Evolutionary conservation across 768 basidiomycete species (phyloP), one percentile per base, ranked within the genome.

Genomic region (Boletus rufocinnamomeus): DNA sequence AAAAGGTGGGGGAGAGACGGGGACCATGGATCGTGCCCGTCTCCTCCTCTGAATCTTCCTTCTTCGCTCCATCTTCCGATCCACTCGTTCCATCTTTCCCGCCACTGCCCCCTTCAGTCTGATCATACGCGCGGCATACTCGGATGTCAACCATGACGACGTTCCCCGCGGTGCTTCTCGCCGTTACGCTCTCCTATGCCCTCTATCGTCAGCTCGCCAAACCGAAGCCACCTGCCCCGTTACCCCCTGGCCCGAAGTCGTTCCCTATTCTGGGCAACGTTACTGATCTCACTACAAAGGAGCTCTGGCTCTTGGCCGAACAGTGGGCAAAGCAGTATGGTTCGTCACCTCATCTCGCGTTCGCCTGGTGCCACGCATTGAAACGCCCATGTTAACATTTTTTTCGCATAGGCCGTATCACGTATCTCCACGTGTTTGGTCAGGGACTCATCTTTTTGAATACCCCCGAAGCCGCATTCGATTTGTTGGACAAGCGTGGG

Each of bases 231-330:
- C 74, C 72, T 60, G 72, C 72, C 41, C 76, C 79, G 53, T 71
- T 83, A 30, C 88, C 88, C 38, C 87, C 88, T 57, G 89, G 88
- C 25, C 89, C 89, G 55, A 82, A 78, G 61, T 85, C 86, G 0
- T 69, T 87, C 56, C 87, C 86, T 0, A 40, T 88, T 48, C 65
- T 90, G 16, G 88, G 89, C 8, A 89, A 91, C 70, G 63, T 88
- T 13, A 70, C 74, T 43, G 82, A 89, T 65, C 75, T 90, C 56
- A 82, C 81, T 0, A 57, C 79, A 13, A 82, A 83, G 59, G 82
- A 88, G 69, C 79, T 86, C 4, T 89, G 88, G 87, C 70, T 89
- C 19, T 73, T 74, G n/a, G 84, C 82, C 2, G 75, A 77, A 4
- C 68, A 78, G 48, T 89, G 88, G 89, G 82, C 83, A 3, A 80